Percentiles rank a stretch among this genome's conserved stretches.
Conservation (phyloP, 23 red algal genomes). For the Gracilaria vermiculophylla region DNA sequence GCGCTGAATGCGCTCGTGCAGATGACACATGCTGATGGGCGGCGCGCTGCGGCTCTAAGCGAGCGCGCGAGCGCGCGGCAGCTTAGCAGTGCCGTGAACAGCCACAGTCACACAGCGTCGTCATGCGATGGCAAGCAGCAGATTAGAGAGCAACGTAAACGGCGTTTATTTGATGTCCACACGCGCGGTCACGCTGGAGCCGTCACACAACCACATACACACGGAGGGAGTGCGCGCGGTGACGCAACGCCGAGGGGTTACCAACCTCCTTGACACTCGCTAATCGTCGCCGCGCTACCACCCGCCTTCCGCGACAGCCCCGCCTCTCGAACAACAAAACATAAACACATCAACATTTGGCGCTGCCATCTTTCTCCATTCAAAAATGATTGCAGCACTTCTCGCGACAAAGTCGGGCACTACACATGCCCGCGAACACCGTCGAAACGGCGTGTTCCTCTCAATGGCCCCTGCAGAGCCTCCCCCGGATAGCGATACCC, state of each 20-base stretch:
- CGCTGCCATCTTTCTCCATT: not conserved
- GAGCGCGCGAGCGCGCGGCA: no score
- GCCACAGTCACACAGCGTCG: no score
- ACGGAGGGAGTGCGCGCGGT: no score
- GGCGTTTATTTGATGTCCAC: not conserved
- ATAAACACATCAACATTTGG: not conserved
- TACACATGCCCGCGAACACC: no score
- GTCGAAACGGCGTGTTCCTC: no score
- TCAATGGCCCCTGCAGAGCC: not conserved
- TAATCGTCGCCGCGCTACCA: no score
- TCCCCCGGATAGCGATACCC: not conserved
- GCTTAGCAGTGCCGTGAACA: no score
- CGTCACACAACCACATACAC: not conserved
- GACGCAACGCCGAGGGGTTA: not conserved
- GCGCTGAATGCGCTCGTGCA: no score
- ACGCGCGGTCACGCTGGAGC: not conserved
- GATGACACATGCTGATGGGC: no score
- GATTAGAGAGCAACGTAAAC: not conserved
- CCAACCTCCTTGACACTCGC: not conserved
- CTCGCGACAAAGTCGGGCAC: no score
- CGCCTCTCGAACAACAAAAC: not conserved
- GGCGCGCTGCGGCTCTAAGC: no score
- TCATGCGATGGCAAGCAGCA: no score
- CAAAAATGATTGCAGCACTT: not conserved
- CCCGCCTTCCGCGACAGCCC: not conserved